Evolutionary conservation across 1,284 basidiomycete species (phyloP).

Genomic region (Irpex sp.): DNA sequence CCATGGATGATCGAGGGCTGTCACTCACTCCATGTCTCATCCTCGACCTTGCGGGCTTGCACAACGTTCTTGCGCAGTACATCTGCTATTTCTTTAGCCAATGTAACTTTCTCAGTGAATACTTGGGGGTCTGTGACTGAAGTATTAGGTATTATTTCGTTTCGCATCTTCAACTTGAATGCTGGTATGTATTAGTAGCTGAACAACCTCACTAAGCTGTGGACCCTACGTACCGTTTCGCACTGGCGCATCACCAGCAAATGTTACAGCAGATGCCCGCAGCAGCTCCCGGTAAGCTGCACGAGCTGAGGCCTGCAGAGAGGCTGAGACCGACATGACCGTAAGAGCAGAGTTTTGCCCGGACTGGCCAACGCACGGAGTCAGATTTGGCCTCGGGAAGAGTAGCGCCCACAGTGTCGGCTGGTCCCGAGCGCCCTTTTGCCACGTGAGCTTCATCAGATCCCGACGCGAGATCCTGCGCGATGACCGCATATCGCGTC

Average conservation of each 20-base stretch:
- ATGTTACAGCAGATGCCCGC: constrained; percentile 59
- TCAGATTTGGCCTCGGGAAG: background rate
- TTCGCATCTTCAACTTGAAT: constrained; percentile 64
- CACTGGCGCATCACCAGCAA: constrained; percentile 38
- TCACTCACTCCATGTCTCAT: constrained; percentile 53
- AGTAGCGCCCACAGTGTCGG: too few species aligned
- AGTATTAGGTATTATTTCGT: constrained; percentile 36
- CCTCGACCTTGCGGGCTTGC: constrained; percentile 48
- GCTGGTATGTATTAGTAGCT: constrained; percentile 34
- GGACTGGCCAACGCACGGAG: background rate
- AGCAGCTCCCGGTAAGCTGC: constrained; percentile 67
- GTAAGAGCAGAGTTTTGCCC: background rate
- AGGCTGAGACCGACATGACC: constrained; percentile 23
- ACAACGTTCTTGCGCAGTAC: constrained; percentile 68
- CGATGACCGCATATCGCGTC: constrained; percentile 37
- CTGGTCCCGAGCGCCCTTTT: background rate
- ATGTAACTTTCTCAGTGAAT: constrained; percentile 48
- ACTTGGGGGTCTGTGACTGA: constrained; percentile 36
- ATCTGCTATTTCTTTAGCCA: constrained; percentile 60
- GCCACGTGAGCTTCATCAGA: constrained; percentile 19
- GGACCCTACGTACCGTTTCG: constrained; percentile 18
- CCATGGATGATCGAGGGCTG: constrained; percentile 3
- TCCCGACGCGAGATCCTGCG: constrained; percentile 24
- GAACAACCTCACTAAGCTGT: background rate
- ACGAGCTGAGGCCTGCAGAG: constrained; percentile 46